Conservation (phyloP, 2,329 filamentous ascomycete species). For the Monosporascus sp. region DNA sequence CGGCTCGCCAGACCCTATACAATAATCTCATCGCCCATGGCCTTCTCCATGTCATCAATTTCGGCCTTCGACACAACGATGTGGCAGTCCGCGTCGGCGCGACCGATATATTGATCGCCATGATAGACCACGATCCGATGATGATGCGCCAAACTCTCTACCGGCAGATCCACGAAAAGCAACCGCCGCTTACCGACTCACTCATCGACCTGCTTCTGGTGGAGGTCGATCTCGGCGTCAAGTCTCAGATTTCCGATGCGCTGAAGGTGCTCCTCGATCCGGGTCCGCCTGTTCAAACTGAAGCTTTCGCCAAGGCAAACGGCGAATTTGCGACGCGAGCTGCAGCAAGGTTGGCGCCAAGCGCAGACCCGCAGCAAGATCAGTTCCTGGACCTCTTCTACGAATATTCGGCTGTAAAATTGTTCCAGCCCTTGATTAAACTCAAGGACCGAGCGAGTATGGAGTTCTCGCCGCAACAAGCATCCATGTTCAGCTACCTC, state of each 20-base stretch:
- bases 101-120: conserved; percentile 86
- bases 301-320: conserved; percentile 58
- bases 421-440: conserved; percentile 83
- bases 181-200: conserved; percentile 81
- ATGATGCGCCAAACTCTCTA: conserved; percentile 94
- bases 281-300: conserved; percentile 45
- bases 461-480: conserved; percentile 74
- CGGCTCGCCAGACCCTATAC: conserved; percentile 75
- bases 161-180: conserved; percentile 83
- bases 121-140: conserved; percentile 92
- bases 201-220: conserved; percentile 87
- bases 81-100: conserved; percentile 84
- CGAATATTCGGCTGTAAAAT: conserved; percentile 74
- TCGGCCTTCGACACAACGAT: conserved; percentile 79
- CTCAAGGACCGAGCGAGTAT: conserved; percentile 66
- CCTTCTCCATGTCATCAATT: conserved; percentile 84
- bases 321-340: conserved; percentile 63
- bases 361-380: conserved; percentile 70
- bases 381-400: conserved; percentile 86
- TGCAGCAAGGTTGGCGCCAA: conserved; percentile 43
- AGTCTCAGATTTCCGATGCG: conserved; percentile 91
- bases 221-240: conserved; percentile 89
- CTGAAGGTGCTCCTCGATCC: conserved; percentile 89
- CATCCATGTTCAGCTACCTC: conserved; percentile 85
- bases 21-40: conserved; percentile 86